Base-by-base conservation (phyloP, 1,284 basidiomycete species). In the Microstroma glucosiphilum region DNA sequence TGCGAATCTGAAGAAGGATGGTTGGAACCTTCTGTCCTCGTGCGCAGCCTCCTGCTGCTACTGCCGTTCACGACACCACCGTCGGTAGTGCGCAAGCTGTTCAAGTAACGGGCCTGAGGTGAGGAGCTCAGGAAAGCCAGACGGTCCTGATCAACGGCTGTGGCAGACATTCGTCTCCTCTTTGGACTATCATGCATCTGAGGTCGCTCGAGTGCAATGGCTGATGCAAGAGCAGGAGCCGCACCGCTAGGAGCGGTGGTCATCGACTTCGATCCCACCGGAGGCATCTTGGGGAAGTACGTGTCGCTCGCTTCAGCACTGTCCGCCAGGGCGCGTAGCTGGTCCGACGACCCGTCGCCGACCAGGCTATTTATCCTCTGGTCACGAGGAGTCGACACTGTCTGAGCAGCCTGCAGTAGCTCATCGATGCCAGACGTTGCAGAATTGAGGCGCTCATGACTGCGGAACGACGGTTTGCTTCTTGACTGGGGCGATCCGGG, bases 351-450 rank as follows among this genome's bases (percentile, higher is more conserved):
- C 19, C 41, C 42, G 17, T 37, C 9, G 21, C 17, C 51, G n/a
- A 26, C n/a, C 2, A 21, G 51, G n/a, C 7, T 21, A 6, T n/a
- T 37, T 3, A 37, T 9, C 30, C 30, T 37, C 9, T 53, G 59
- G 19, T 64, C 66, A 40, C 67, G 65, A 1, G 73, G 73, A 40
- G 71, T 75, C 53, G 77, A 68, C 15, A 65, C 64, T 41, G 72
- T 72, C 61, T 78, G 73, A 15, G 76, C 76, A 6, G 76, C 76
- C 37, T 78, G 73, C 11, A 78, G 68, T 17, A 78, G 69, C 63
- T 77, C 76, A 61, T 78, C 76, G 59, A 78, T 76, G 26, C 75
- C 75, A 2, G 70, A 71, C 9, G 15, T n/a, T 55, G 46, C 48
- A 60, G 60, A 56, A 48, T 62, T 30, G 59, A 58, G 2, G 62